Percentiles rank a stretch among this genome's conserved stretches.
Conservation (phyloP, 225 moss, liverwort and hornwort species). For the Sphagnum contortum region DNA sequence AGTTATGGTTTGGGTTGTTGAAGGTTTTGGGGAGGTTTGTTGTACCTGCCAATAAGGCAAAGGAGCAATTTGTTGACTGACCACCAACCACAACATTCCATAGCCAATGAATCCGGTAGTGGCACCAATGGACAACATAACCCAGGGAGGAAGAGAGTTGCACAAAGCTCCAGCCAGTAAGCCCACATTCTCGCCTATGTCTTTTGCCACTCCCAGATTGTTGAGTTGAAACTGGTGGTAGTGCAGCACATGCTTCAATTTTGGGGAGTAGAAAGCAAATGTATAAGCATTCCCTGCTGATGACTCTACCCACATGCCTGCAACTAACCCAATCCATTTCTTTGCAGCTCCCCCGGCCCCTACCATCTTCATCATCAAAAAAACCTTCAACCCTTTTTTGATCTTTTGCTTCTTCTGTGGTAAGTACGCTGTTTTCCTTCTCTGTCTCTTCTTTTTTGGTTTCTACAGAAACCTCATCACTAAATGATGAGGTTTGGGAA, state of each 20-base stretch:
- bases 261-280: constrained; percentile 49
- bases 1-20: no score
- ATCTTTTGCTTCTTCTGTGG: no score
- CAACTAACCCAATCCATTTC: constrained; percentile 51
- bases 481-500: no score
- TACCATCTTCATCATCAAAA: background rate
- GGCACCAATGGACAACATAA: constrained; percentile 46
- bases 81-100: constrained; percentile 50
- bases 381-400: no score
- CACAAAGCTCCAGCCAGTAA: constrained; percentile 42
- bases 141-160: constrained; percentile 45
- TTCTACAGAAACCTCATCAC: no score
- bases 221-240: constrained; percentile 55
- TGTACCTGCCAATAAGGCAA: constrained; percentile 50
- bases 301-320: constrained; percentile 60
- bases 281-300: constrained; percentile 53
- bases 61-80: constrained; percentile 41
- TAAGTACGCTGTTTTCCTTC: no score
- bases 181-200: constrained; percentile 54
- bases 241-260: constrained; percentile 31
- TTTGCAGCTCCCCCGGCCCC: constrained; percentile 25
- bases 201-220: constrained; percentile 56
- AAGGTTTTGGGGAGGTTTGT: background rate
- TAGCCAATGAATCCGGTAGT: constrained; percentile 39
- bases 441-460: no score